These are phyloP conservation scores for Claviceps africana DNA, from an alignment of 2,329 filamentous ascomycete species.

Conservation along the genomic window DNA sequence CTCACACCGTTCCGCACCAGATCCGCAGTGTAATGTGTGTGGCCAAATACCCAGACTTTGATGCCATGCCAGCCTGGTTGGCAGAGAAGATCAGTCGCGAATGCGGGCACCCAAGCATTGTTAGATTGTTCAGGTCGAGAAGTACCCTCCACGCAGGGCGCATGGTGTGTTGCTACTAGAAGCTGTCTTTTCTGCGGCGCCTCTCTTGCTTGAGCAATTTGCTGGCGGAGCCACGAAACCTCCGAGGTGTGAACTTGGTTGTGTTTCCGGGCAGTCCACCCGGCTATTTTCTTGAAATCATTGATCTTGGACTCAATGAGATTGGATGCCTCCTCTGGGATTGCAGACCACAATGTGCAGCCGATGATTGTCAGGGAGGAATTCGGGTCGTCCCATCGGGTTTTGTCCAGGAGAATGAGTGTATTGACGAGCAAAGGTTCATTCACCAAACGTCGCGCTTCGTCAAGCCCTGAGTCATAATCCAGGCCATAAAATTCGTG, in stretches of 20 bases:
- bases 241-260: conserved; percentile 34
- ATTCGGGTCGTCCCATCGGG: conserved; percentile 23
- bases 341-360: conserved; percentile 42
- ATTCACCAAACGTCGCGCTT: conserved; percentile 21
- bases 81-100: conserved; percentile 21
- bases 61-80: conserved; percentile 19
- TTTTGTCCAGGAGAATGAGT: conserved; percentile 30
- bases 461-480: conserved; percentile 22
- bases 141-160: conserved; percentile 16
- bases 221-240: conserved; percentile 32
- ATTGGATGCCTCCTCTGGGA: conserved; percentile 23
- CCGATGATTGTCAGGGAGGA: conserved; percentile 37
- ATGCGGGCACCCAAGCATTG: not conserved
- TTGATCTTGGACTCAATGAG: conserved; percentile 30
- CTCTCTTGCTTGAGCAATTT: conserved; percentile 8
- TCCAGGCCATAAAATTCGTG: conserved; percentile 38
- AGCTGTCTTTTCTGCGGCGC: conserved; percentile 14
- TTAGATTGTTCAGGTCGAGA: not conserved
- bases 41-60: conserved; percentile 31
- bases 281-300: conserved; percentile 39
- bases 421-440: conserved; percentile 24
- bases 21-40: conserved; percentile 29
- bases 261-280: conserved; percentile 36
- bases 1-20: conserved; percentile 16
- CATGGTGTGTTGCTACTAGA: conserved; percentile 43